A percentile compares a stretch with the other conserved stretches of the same genome.
Conservation (phyloP, 495 filamentous ascomycete species). For the Penicillium cataractarum region DNA sequence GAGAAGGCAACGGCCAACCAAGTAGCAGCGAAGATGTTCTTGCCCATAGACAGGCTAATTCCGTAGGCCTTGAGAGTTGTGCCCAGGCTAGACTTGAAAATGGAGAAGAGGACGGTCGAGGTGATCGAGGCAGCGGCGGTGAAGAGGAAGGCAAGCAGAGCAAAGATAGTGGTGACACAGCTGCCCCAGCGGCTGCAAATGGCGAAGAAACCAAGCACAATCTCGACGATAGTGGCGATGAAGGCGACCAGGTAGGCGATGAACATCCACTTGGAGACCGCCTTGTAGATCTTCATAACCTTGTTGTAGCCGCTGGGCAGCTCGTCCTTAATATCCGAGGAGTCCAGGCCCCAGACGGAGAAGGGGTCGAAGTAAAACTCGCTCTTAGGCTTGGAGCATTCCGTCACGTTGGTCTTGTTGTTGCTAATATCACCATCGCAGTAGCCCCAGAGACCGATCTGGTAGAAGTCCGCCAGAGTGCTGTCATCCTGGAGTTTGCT, state of each 20-base stretch:
- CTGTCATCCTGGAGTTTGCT: slow-evolving; percentile 48
- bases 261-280: slow-evolving; percentile 80
- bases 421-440: slow-evolving; percentile 67
- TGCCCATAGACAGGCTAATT: slow-evolving; percentile 65
- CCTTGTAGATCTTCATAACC: slow-evolving; percentile 69
- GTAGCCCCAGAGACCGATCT: slow-evolving; percentile 84
- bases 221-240: slow-evolving; percentile 66
- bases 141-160: slow-evolving; percentile 59
- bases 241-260: slow-evolving; percentile 71
- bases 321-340: slow-evolving; percentile 54
- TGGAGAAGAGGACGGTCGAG: slow-evolving; percentile 62
- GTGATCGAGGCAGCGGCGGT: slow-evolving; percentile 60
- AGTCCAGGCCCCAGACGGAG: slow-evolving; percentile 62
- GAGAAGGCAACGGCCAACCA: slow-evolving; percentile 85
- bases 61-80: slow-evolving; percentile 65
- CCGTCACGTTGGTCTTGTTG: slow-evolving; percentile 40
- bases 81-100: slow-evolving; percentile 62
- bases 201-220: slow-evolving; percentile 71
- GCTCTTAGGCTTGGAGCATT: slow-evolving; percentile 60
- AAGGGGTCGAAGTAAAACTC: slow-evolving; percentile 79
- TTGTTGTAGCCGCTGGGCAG: slow-evolving; percentile 67
- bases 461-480: slow-evolving; percentile 75
- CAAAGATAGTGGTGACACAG: slow-evolving; percentile 78
- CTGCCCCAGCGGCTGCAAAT: slow-evolving; percentile 70
- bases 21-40: slow-evolving; percentile 64